phyloP scores from a whole-genome alignment of 306 rosid genomes.

The Trifolium dubium region DNA sequence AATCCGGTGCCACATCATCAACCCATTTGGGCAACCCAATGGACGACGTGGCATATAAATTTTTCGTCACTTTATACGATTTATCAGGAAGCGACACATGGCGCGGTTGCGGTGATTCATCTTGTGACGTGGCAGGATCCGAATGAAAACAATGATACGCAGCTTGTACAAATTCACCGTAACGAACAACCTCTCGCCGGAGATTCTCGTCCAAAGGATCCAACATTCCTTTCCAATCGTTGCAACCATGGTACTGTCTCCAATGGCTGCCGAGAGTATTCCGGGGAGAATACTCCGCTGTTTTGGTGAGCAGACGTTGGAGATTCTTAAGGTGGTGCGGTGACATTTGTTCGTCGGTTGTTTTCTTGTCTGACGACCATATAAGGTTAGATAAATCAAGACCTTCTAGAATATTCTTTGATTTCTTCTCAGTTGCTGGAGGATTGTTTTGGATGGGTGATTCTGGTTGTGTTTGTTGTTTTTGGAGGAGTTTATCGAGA shows the following conservation, averaged over 20 bases:
- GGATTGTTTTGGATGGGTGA: background rate
- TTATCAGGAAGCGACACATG: conserved; percentile 63
- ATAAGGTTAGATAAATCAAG: conserved; percentile 63
- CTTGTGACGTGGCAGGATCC: conserved; percentile 64
- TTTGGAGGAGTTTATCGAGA: conserved; percentile 75
- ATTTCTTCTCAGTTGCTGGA: conserved; percentile 45
- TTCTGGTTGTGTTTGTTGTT: conserved; percentile 24
- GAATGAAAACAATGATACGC: conserved; percentile 83
- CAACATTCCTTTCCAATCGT: conserved; percentile 78
- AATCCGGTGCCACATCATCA: conserved; percentile 78
- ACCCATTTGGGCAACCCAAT: conserved; percentile 80
- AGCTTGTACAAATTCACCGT: conserved; percentile 85
- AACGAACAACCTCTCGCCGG: conserved; percentile 89
- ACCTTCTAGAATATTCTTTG: conserved; percentile 55
- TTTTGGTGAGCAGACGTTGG: conserved; percentile 63
- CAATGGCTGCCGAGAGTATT: conserved; percentile 70
- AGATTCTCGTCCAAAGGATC: conserved; percentile 96
- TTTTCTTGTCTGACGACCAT: conserved; percentile 66
- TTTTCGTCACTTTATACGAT: conserved; percentile 73
- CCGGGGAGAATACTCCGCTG: conserved; percentile 75
- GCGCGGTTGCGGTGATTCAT: conserved; percentile 52
- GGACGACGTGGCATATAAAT: conserved; percentile 83
- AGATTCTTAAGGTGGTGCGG: conserved; percentile 74
- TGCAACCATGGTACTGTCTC: conserved; percentile 78
- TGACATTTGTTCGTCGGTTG: conserved; percentile 79